A percentile compares a stretch with the other conserved stretches of the same genome.
phyloP scores from a whole-genome alignment of 495 filamentous ascomycete species.

The Hypoxylon cercidicola region DNA sequence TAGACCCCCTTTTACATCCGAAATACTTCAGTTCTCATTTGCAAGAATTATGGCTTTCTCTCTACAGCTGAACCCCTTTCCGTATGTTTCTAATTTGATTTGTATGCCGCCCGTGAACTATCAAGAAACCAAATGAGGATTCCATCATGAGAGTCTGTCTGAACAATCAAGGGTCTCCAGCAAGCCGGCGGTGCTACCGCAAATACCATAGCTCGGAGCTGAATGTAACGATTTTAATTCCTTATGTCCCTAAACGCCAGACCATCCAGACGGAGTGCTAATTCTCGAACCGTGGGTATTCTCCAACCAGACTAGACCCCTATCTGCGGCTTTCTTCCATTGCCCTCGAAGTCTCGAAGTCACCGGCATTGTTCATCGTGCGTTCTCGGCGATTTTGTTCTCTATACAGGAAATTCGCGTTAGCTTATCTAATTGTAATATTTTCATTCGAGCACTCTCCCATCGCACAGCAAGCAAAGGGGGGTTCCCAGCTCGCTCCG shows the following conservation, averaged over 20 bases:
- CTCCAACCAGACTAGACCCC: background rate
- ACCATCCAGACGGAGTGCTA: constrained; percentile 12
- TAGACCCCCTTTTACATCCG: background rate
- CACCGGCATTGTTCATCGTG: constrained; percentile 11
- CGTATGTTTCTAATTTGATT: no score
- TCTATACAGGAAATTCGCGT: constrained; percentile 14
- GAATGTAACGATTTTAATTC: constrained; percentile 3
- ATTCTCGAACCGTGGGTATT: background rate
- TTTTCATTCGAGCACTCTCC: background rate
- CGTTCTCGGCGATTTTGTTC: constrained; percentile 48
- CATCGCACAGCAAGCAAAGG: background rate
- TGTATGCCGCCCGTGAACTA: no score
- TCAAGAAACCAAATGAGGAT: no score
- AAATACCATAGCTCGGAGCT: constrained; percentile 20
- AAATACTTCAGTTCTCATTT: background rate
- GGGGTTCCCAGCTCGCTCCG: background rate
- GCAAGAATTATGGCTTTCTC: background rate
- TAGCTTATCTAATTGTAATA: constrained; percentile 3
- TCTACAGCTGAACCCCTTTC: background rate
- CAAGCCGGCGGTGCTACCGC: background rate
- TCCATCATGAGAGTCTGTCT: background rate
- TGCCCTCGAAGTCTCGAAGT: background rate
- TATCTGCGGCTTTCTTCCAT: background rate
- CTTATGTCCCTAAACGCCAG: constrained; percentile 21
- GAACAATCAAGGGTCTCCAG: background rate